phyloP scores from a whole-genome alignment of 108 stramenopile genomes.

The Discostella pseudostelligera region DNA sequence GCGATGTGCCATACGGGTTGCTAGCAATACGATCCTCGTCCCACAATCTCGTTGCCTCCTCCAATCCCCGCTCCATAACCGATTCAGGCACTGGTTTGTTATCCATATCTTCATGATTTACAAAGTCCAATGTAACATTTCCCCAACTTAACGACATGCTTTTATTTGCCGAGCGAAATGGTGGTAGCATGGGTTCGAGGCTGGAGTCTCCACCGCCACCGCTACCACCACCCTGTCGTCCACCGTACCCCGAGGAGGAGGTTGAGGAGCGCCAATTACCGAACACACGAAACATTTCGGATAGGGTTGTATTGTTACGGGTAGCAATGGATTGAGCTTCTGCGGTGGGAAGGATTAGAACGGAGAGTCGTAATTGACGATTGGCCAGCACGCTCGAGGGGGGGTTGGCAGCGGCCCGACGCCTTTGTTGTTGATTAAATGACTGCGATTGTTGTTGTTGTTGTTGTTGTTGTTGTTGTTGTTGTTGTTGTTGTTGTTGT shows the following conservation, averaged over 20 bases:
- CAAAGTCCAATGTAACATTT: slow-evolving; percentile 48
- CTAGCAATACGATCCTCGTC: slow-evolving; percentile 20
- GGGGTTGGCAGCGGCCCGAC: slow-evolving; percentile 19
- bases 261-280: slow-evolving; percentile 14
- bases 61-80: slow-evolving; percentile 43
- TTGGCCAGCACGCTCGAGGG: slow-evolving; percentile 47
- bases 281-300: slow-evolving; percentile 63
- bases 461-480: slow-evolving; percentile 2
- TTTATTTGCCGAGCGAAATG: slow-evolving; percentile 66
- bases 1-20: slow-evolving; percentile 5
- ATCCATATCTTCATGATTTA: slow-evolving; percentile 29
- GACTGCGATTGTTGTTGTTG: not conserved
- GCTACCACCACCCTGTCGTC: too few species aligned
- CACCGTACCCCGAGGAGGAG: not conserved
- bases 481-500: not conserved
- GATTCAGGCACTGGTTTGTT: slow-evolving; percentile 11
- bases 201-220: too few species aligned
- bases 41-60: slow-evolving; percentile 43
- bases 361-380: slow-evolving; percentile 67
- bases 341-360: slow-evolving; percentile 76
- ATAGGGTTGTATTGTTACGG: slow-evolving; percentile 72
- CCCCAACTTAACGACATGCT: slow-evolving; percentile 52
- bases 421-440: slow-evolving; percentile 2
- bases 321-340: slow-evolving; percentile 61
- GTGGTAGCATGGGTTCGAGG: slow-evolving; percentile 48